Conservation (phyloP, 2,329 filamentous ascomycete species). For the Pyricularia sp. region DNA sequence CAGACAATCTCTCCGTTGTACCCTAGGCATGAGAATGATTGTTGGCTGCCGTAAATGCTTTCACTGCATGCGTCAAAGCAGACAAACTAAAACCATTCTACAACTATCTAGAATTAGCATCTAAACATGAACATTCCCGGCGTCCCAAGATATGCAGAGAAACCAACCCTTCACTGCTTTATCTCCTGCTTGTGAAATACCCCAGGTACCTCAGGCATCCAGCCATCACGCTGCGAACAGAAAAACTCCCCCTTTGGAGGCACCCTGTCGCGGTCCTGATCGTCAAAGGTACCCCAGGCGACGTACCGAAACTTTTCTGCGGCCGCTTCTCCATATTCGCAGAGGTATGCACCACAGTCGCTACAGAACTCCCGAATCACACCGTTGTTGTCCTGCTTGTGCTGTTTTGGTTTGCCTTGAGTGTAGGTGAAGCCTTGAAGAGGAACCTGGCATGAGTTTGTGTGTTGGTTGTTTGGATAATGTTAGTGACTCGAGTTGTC, state of each 20-base stretch:
- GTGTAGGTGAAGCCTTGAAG: constrained; percentile 18
- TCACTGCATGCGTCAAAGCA: too few relatives aligned
- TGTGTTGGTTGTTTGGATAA: constrained; percentile 2
- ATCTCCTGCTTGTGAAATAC: constrained; percentile 36
- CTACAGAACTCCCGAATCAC: constrained; percentile 22
- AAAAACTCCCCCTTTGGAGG: constrained; percentile 48
- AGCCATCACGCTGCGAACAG: constrained; percentile 32
- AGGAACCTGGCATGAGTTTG: constrained; percentile 12
- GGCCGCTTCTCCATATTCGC: constrained; percentile 28
- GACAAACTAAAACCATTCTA: too few relatives aligned
- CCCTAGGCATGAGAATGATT: too few relatives aligned
- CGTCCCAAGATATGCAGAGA: not conserved
- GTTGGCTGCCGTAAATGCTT: too few relatives aligned
- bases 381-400: constrained; percentile 20
- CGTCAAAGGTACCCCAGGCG: constrained; percentile 38
- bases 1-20: too few relatives aligned
- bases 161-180: constrained; percentile 21
- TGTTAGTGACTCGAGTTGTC: too few relatives aligned
- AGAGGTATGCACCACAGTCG: constrained; percentile 20
- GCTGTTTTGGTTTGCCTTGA: constrained; percentile 15
- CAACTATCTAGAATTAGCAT: too few relatives aligned
- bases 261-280: constrained; percentile 28
- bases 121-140: too few relatives aligned
- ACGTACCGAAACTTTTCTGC: constrained; percentile 33
- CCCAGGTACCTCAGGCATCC: constrained; percentile 41